Base-by-base conservation (phyloP, 106 monocot species). In the Hemerocallis citrina region DNA sequence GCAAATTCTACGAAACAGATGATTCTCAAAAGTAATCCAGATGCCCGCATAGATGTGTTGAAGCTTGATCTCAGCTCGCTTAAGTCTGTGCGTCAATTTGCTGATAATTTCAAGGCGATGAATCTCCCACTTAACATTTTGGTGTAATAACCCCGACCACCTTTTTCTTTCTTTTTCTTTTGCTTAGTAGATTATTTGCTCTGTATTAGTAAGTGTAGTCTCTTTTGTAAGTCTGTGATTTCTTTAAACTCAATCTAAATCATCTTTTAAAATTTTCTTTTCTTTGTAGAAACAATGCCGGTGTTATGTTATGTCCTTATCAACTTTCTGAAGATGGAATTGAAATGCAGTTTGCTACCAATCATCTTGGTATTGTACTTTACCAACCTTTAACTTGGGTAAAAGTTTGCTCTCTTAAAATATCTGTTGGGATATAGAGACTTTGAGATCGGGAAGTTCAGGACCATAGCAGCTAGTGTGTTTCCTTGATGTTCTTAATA, bases 291-390 rank as follows among this genome's bases (percentile, higher is more conserved):
- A 96, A 96, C 64, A 96, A 96, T 63, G 96, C 96, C 1, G 96
- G 96, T 9, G 74, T 90, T 22, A 90, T 91, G 86, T 91, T 70
- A 51, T 70, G 70, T 31, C 70, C 70, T 24, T 54, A 48, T 33
- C 61, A 70, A 30, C 61, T 70, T 22, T 81, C 90, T 23, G 81
- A 84, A 35, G 91, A 96, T 68, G 86, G 86, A 19, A 64, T 91
- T 3, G 96, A 96, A 64, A 75, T 87, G 84, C 90, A 90, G 14
- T 96, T 96, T 57, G 95, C 86, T 22, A 90, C 95, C 11, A 96
- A 70, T 42, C 83, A 96, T 65, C 76, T 96, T 11, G 90, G 94
- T 86, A 61, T 43, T 14, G 3, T 25, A 16, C 46, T 4, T n/a
- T 49, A 3, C 14, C n/a, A 37, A 1, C n/a, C 11, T 12, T 20